Conservation (phyloP, 2,329 filamentous ascomycete genomes). For the Alternaria metachromatica region DNA sequence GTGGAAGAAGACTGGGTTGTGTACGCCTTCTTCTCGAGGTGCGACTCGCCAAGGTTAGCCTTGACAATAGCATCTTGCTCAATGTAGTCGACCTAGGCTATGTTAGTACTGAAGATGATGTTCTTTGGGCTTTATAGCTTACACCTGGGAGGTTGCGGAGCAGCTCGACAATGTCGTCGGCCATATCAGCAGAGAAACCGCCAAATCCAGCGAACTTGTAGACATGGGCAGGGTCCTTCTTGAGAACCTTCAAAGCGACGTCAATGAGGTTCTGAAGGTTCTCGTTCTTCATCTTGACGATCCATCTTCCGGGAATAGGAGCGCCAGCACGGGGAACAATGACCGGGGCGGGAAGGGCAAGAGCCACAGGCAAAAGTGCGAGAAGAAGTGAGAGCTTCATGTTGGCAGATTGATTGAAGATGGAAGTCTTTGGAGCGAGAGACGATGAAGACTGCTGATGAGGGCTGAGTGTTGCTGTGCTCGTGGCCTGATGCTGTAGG, state of each 20-base stretch:
- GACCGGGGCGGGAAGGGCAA: conserved; percentile 49
- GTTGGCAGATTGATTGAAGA: conserved; percentile 29
- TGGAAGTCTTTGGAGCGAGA: conserved; percentile 21
- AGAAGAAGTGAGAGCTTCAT: conserved; percentile 51
- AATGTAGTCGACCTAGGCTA: conserved; percentile 46
- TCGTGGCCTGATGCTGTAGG: conserved; percentile 31
- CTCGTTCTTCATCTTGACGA: conserved; percentile 55
- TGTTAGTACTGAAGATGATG: conserved; percentile 4
- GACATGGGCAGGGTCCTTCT: conserved; percentile 40
- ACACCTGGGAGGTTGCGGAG: conserved; percentile 41
- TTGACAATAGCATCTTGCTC: conserved; percentile 50
- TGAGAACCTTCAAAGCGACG: conserved; percentile 32
- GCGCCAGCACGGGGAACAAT: conserved; percentile 46
- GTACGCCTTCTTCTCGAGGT: conserved; percentile 43
- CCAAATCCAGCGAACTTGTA: conserved; percentile 50
- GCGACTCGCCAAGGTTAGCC: conserved; percentile 30
- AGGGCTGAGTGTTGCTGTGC: conserved; percentile 32
- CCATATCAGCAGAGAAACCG: conserved; percentile 48
- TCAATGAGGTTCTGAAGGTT: conserved; percentile 37
- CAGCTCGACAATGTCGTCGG: conserved; percentile 35
- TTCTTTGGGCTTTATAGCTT: conserved; percentile 3
- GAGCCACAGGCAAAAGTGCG: conserved; percentile 46
- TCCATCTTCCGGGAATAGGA: conserved; percentile 53
- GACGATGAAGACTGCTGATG: conserved; percentile 18
- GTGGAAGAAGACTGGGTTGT: conserved; percentile 49